Conservation (phyloP, 148 eudicot genomes). For the Rhododendron kiyosumense region DNA sequence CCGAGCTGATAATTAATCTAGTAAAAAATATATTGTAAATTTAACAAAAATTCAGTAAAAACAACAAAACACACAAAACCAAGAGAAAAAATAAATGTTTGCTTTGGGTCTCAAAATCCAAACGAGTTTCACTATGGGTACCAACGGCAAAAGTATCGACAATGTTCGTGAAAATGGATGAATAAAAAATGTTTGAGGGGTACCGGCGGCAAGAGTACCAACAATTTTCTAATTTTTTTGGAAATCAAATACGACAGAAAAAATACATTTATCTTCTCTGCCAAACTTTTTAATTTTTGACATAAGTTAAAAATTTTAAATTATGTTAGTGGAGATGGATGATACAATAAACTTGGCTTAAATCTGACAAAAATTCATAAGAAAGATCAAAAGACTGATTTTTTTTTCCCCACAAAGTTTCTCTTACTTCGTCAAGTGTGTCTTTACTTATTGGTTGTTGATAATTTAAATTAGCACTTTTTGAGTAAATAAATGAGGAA, state of each 20-base stretch:
- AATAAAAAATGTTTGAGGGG: no score
- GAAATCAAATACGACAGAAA: not conserved
- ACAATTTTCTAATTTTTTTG: not conserved
- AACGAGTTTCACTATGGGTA: no score
- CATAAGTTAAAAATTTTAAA: not conserved
- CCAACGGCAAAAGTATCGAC: no score
- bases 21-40: no score
- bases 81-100: no score
- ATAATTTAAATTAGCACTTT: not conserved
- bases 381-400: not conserved
- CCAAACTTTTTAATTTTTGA: not conserved
- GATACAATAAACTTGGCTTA: not conserved
- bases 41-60: no score
- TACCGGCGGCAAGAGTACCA: no score
- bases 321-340: not conserved
- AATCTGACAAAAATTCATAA: not conserved
- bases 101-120: no score
- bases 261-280: not conserved
- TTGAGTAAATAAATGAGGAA: not conserved
- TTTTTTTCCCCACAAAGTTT: not conserved
- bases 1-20: no score
- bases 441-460: not conserved
- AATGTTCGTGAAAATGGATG: no score
- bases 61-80: no score
- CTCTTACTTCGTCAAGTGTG: not conserved